Evolutionary conservation across 768 basidiomycete species (phyloP).

Genomic region (Butyriboletus loyo): DNA sequence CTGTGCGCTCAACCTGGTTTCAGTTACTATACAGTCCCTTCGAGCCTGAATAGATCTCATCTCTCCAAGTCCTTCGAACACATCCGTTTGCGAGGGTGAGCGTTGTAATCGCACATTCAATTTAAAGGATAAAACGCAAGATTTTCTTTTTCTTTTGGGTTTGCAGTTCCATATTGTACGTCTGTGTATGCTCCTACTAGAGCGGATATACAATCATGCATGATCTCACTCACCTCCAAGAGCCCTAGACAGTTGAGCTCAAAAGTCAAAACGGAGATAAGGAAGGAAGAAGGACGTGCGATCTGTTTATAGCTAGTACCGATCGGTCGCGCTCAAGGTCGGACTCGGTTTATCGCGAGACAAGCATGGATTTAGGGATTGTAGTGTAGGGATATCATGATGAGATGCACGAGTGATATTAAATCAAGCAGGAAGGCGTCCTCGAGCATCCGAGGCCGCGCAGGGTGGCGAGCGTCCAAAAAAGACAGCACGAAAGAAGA

Average conservation of each 20-base stretch:
- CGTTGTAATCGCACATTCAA: too few relatives aligned
- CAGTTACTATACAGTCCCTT: too few relatives aligned
- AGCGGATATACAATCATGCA: background rate
- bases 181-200: too few relatives aligned
- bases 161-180: too few relatives aligned
- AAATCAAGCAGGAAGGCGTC: slow-evolving; percentile 4
- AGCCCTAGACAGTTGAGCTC: background rate
- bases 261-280: background rate
- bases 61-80: too few relatives aligned
- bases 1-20: too few relatives aligned
- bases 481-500: slow-evolving; percentile 3
- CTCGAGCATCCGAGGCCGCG: slow-evolving; percentile 5
- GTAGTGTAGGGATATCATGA: slow-evolving; percentile 29
- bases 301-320: background rate
- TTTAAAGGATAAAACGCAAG: too few relatives aligned
- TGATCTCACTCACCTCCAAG: background rate
- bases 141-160: too few relatives aligned
- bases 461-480: slow-evolving; percentile 2
- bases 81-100: too few relatives aligned
- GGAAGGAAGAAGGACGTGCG: background rate
- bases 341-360: background rate
- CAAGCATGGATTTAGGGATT: slow-evolving; percentile 9
- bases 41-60: too few relatives aligned
- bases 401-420: slow-evolving; percentile 14
- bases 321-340: background rate